These are phyloP conservation scores for Monosporascus sp. DNA, from an alignment of 2,329 filamentous ascomycete species.

Conservation along the genomic window DNA sequence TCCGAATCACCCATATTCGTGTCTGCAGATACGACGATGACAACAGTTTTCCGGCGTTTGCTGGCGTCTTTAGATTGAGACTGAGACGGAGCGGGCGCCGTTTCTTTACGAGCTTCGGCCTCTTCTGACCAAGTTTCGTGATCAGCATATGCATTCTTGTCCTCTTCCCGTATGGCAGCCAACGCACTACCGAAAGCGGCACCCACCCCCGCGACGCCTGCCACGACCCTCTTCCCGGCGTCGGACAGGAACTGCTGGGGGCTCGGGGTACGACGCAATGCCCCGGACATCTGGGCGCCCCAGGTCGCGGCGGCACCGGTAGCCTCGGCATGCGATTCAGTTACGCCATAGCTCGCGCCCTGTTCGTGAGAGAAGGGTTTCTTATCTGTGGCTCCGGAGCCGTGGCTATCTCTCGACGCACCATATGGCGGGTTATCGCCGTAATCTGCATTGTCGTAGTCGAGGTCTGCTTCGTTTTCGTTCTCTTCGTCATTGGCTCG, in stretches of 20 bases:
- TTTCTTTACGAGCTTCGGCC: conserved; percentile 60
- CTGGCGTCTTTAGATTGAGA: conserved; percentile 24
- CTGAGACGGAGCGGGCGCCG: conserved; percentile 26
- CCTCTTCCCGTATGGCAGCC: conserved; percentile 78
- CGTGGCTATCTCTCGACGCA: conserved; percentile 30
- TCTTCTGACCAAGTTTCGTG: conserved; percentile 92
- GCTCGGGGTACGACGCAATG: conserved; percentile 74
- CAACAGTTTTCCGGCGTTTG: conserved; percentile 70
- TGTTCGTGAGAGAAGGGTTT: conserved; percentile 34
- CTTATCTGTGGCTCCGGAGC: conserved; percentile 24
- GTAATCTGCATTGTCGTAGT: conserved; percentile 43
- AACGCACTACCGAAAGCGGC: conserved; percentile 78
- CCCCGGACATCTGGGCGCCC: conserved; percentile 73
- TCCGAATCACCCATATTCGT: conserved; percentile 52
- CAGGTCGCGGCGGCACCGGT: conserved; percentile 47
- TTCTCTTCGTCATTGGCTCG: conserved; percentile 66
- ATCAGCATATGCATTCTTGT: conserved; percentile 73
- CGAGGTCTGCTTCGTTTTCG: conserved; percentile 44
- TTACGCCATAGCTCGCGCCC: conserved; percentile 37
- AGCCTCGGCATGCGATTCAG: conserved; percentile 27
- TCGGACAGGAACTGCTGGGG: conserved; percentile 84
- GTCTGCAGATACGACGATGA: conserved; percentile 81
- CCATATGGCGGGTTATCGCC: conserved; percentile 48
- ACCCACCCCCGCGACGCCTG: conserved; percentile 76
- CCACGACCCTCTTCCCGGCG: conserved; percentile 74